These are phyloP conservation scores for Jatropha curcas DNA, from an alignment of 345 rosid genomes.

Conservation along the genomic window DNA sequence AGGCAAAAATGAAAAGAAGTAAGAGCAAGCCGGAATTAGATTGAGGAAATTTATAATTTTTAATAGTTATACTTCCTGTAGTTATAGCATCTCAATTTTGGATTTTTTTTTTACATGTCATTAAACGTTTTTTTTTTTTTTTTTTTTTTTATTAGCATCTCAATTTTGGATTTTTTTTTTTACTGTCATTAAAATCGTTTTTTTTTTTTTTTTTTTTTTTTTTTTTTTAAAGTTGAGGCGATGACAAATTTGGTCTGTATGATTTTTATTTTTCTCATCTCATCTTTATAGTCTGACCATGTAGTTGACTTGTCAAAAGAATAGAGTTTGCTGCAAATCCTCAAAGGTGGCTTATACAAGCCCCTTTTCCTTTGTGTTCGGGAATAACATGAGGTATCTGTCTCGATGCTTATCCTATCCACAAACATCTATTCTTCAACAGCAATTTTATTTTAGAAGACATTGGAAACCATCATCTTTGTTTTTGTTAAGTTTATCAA, in stretches of 20 bases:
- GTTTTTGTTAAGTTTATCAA: too few relatives aligned
- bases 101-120: too few relatives aligned
- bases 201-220: not conserved
- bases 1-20: conserved; percentile 92
- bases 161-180: conserved; percentile 27
- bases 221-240: conserved; percentile 24
- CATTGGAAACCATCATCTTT: too few relatives aligned
- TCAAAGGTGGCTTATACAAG: not conserved
- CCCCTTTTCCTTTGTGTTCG: not conserved
- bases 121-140: too few relatives aligned
- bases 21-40: conserved; percentile 77
- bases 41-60: conserved; percentile 28
- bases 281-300: not conserved
- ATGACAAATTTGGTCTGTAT: not conserved
- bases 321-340: not conserved
- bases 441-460: too few relatives aligned
- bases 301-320: not conserved
- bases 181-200: too few relatives aligned
- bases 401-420: too few relatives aligned
- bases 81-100: conserved; percentile 32
- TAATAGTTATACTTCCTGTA: conserved; percentile 20
- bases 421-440: too few relatives aligned
- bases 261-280: not conserved
- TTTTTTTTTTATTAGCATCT: conserved; percentile 22
- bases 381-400: not conserved